Base-by-base conservation (phyloP, 495 filamentous ascomycete genomes). In the Amphirosellinia nigrospora region DNA sequence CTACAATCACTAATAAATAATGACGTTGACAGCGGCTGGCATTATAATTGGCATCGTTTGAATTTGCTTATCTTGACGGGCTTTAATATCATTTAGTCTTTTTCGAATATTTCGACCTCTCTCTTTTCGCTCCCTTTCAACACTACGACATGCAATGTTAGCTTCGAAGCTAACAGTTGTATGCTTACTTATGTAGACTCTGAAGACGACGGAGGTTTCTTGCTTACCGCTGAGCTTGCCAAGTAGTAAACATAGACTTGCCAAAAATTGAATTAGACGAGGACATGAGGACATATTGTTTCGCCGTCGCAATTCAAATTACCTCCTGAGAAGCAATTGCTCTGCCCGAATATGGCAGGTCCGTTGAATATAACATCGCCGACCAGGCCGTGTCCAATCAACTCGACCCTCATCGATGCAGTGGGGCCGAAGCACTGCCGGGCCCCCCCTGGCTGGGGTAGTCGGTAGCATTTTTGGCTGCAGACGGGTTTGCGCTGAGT, bases 341-440 rank as follows among this genome's bases (percentile, higher is more conserved):
- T 41, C 34, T 52, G 46, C 11, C 63, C 63, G 46, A 53, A 65
- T 53, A 19, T 15, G 63, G 63, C 63, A 65, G 63, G 63, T 53
- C 46, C 19, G n/a, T 52, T 41, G 16, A 41, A 65, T 41, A 65
- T 36, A 26, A 34, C 46, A 39, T 39, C 41, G 43, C 63, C 21
- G 46, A 64, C 45, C 46, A 65, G 30, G 43, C 28, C 34, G 32
- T 19, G 63, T 34, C 45, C 45, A 65, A 65, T 64, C 41, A 50
- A 64, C 23, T 64, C 41, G 28, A 43, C 41, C 61, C 23, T 52
- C 30, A 19, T 43, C 26, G 13, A 63, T 46, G 60, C 60, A 63
- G 36, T 36, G 34, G 58, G 58, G 58, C 58, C 36, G 32, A 60
- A 3, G 58, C 60, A 61, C 58, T 61, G 36, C 58, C 58, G 58